Conservation (phyloP, 352 stramenopile genomes). For the Peronospora tabacina region DNA sequence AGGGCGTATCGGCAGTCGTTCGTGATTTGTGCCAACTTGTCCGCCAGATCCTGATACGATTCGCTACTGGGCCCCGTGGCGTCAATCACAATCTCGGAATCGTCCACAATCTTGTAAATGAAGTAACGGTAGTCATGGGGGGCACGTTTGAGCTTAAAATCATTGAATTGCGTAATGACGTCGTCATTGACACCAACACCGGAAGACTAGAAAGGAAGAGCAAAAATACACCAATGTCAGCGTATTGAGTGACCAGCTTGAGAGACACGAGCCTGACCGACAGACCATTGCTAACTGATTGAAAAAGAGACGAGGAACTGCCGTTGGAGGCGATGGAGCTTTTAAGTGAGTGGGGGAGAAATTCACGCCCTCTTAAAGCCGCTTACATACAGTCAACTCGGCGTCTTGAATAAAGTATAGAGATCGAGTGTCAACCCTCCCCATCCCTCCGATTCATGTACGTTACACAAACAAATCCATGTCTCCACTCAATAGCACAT, state of each 20-base stretch:
- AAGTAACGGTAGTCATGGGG: conserved; percentile 92
- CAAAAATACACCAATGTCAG: conserved; percentile 1
- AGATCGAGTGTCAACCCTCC: conserved; percentile 21
- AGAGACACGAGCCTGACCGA: background rate
- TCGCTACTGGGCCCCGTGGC: conserved; percentile 63
- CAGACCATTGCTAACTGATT: conserved; percentile 22
- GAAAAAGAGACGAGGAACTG: conserved; percentile 1
- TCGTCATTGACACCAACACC: conserved; percentile 91
- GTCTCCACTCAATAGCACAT: no score
- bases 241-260: background rate
- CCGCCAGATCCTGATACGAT: conserved; percentile 85
- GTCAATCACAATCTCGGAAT: conserved; percentile 92
- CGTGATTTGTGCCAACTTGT: conserved; percentile 61
- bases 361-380: conserved; percentile 2
- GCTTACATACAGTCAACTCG: background rate
- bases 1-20: conserved; percentile 85
- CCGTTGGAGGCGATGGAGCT: conserved; percentile 9
- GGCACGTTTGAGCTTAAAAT: conserved; percentile 93
- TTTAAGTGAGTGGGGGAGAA: conserved; percentile 27
- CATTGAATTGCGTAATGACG: conserved; percentile 89
- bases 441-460: conserved; percentile 12
- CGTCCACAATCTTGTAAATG: conserved; percentile 92
- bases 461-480: conserved; percentile 14
- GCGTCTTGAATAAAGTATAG: conserved; percentile 24
- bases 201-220: conserved; percentile 62